Percentiles rank a stretch among this genome's conserved stretches.
These are phyloP conservation scores for Sclerotinia minor DNA, from an alignment of 2,329 filamentous ascomycete genomes.

Conservation along the genomic window DNA sequence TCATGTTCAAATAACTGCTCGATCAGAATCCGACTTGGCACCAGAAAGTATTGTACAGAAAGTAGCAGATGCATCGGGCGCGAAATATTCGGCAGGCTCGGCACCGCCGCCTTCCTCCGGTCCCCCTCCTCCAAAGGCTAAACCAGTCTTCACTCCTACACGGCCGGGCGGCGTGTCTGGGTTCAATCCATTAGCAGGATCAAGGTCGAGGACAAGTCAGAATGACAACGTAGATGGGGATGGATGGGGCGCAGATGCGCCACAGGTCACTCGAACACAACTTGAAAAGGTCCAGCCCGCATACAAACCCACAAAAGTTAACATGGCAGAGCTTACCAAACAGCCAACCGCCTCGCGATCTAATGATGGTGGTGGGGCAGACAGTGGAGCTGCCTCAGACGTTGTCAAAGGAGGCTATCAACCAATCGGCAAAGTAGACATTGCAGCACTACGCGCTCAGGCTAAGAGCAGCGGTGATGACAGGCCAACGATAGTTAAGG, in stretches of 20 bases:
- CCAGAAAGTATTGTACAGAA: slow-evolving; percentile 89
- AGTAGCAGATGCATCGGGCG: slow-evolving; percentile 88
- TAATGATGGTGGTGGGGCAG: slow-evolving; percentile 48
- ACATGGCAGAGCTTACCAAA: slow-evolving; percentile 80
- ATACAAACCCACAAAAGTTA: slow-evolving; percentile 94
- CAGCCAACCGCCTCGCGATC: slow-evolving; percentile 64
- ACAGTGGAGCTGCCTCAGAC: slow-evolving; percentile 53
- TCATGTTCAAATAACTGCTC: slow-evolving; percentile 95
- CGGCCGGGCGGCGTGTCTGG: slow-evolving; percentile 45
- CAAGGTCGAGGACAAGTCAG: slow-evolving; percentile 57
- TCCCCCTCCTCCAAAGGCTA: slow-evolving; percentile 66
- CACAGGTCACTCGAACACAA: slow-evolving; percentile 81
- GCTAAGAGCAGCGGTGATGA: slow-evolving; percentile 72
- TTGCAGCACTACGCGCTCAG: slow-evolving; percentile 80
- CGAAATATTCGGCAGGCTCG: slow-evolving; percentile 81
- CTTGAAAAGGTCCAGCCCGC: slow-evolving; percentile 90
- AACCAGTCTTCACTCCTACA: slow-evolving; percentile 89
- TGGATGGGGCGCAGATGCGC: slow-evolving; percentile 93
- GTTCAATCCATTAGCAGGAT: slow-evolving; percentile 69
- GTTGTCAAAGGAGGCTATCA: slow-evolving; percentile 87
- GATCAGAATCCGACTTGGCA: slow-evolving; percentile 84
- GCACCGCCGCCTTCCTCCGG: slow-evolving; percentile 51
- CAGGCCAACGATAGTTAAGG: slow-evolving; percentile 81
- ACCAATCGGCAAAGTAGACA: slow-evolving; percentile 96
- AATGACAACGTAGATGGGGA: slow-evolving; percentile 69